Percentiles rank a stretch among this genome's conserved stretches.
phyloP scores from a whole-genome alignment of 2,329 filamentous ascomycete species.

The Nemania serpens region DNA sequence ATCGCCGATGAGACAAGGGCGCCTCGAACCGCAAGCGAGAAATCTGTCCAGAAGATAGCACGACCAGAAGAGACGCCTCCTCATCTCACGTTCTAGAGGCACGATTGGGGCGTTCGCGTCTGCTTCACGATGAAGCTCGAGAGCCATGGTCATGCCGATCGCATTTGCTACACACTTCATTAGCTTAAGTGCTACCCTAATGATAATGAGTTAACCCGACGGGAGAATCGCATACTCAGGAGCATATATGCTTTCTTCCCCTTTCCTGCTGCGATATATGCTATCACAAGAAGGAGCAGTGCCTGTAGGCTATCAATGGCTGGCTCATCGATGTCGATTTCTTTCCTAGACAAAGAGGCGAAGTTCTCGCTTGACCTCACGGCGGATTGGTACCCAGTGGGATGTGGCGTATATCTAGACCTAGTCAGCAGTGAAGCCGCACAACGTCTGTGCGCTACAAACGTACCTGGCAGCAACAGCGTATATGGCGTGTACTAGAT shows the following conservation, averaged over 20 bases:
- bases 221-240: conserved; percentile 59
- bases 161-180: conserved; percentile 63
- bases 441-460: background rate
- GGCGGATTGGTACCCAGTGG: conserved; percentile 69
- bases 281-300: conserved; percentile 73
- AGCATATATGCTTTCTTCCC: conserved; percentile 89
- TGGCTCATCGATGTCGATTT: conserved; percentile 80
- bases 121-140: conserved; percentile 79
- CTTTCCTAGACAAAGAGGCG: conserved; percentile 68
- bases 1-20: conserved; percentile 79
- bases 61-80: conserved; percentile 84
- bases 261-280: conserved; percentile 76
- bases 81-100: conserved; percentile 73
- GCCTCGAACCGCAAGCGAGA: conserved; percentile 77
- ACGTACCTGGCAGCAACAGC: conserved; percentile 66
- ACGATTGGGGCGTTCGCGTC: conserved; percentile 65
- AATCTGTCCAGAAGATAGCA: conserved; percentile 89
- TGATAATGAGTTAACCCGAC: background rate
- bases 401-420: conserved; percentile 69
- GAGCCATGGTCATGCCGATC: conserved; percentile 80
- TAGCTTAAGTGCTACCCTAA: conserved; percentile 36
- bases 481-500: conserved; percentile 61
- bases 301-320: conserved; percentile 79
- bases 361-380: conserved; percentile 74
- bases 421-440: conserved; percentile 28